Evolutionary conservation across 2,329 filamentous ascomycete genomes (phyloP).

Genomic region (Scopulariopsis brevicaulis): DNA sequence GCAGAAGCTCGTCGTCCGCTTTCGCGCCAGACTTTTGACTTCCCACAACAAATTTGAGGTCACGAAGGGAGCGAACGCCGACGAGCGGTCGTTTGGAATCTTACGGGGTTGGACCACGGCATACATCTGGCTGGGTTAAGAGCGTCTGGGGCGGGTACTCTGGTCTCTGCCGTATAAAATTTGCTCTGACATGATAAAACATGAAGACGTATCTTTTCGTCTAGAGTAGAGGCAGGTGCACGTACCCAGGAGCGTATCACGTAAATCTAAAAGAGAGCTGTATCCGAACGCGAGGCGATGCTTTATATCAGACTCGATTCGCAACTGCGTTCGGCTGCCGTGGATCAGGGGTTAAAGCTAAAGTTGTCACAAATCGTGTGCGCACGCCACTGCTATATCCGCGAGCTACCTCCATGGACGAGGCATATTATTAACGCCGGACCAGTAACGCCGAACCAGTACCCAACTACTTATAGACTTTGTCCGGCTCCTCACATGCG

Average conservation of each 20-base stretch:
- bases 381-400: constrained; percentile 6
- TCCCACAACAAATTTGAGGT: constrained; percentile 25
- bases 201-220: constrained; percentile 7
- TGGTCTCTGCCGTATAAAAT: constrained; percentile 15
- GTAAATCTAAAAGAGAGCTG: not conserved
- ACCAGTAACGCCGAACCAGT: no score
- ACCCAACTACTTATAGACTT: no score
- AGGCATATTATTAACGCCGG: not conserved
- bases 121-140: constrained; percentile 20
- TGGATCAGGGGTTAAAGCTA: constrained; percentile 3
- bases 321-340: constrained; percentile 4
- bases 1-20: constrained; percentile 12
- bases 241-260: constrained; percentile 5
- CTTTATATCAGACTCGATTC: constrained; percentile 8
- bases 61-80: constrained; percentile 17
- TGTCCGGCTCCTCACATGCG: no score
- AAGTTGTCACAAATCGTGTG: constrained; percentile 5
- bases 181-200: constrained; percentile 12
- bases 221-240: constrained; percentile 9
- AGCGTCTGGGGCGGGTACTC: constrained; percentile 14
- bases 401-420: not conserved
- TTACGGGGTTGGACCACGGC: constrained; percentile 16
- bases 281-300: constrained; percentile 1
- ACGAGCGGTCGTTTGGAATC: constrained; percentile 12
- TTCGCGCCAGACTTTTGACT: constrained; percentile 20